phyloP scores from a whole-genome alignment of 179 eudicot species.

The Beta corolliflora region DNA sequence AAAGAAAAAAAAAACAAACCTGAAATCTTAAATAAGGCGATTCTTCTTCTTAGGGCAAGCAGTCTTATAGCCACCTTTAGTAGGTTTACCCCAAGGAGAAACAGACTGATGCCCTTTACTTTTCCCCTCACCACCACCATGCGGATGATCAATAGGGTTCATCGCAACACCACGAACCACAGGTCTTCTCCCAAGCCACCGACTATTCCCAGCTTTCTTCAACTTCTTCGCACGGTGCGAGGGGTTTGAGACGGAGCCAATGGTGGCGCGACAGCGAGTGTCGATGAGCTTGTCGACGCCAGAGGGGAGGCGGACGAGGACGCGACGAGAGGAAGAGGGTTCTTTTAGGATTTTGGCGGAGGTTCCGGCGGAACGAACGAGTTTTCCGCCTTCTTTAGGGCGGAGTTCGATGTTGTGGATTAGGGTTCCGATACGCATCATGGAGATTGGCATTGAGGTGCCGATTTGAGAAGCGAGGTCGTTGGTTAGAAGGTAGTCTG shows the following conservation, averaged over 20 bases:
- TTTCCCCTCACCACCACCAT: conserved; percentile 89
- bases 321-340: conserved; percentile 37
- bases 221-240: conserved; percentile 59
- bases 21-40: conserved; percentile 20
- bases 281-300: conserved; percentile 58
- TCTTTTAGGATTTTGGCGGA: conserved; percentile 72
- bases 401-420: conserved; percentile 80
- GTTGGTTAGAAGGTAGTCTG: conserved; percentile 26
- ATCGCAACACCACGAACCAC: conserved; percentile 80
- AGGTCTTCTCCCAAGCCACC: conserved; percentile 80
- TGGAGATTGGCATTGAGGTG: conserved; percentile 67
- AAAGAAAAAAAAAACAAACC: neutral
- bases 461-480: conserved; percentile 46
- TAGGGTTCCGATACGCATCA: conserved; percentile 76
- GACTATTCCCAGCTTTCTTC: conserved; percentile 67
- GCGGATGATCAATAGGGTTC: conserved; percentile 93
- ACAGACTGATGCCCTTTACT: conserved; percentile 58
- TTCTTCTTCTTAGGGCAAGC: conserved; percentile 63
- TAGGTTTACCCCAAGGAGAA: conserved; percentile 86
- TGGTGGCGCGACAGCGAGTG: conserved; percentile 62
- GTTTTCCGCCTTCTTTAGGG: conserved; percentile 71
- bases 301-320: conserved; percentile 58
- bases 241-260: conserved; percentile 64
- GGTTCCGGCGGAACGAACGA: conserved; percentile 80
- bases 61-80: conserved; percentile 77